Base-by-base conservation (phyloP, 106 monocot genomes). In the Amphibolis antarctica region DNA sequence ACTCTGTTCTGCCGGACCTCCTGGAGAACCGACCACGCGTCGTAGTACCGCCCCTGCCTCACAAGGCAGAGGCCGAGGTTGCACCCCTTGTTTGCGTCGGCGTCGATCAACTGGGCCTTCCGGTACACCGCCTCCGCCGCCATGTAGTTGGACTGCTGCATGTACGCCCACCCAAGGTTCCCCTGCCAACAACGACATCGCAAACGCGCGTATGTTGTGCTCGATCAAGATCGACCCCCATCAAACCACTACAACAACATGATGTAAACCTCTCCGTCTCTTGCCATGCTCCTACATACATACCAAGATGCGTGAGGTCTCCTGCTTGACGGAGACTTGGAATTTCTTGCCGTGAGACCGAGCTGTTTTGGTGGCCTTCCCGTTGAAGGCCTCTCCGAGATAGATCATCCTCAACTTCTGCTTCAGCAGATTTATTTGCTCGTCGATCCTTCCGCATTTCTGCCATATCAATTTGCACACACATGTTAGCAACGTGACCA, bases 111-210 rank as follows among this genome's bases (percentile, higher is more conserved):
- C 68, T 82, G 87, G 21, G 92, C 92, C 61, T 85, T 87, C 2
- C 79, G 21, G 62, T 92, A 92, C 17, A 84, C 92, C 18, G 65
- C 67, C 57, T 92, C 92, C 0, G 92, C 92, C 11, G 84, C 87
- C 3, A 65, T 28, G 24, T 74, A 92, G 67, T 82, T 77, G 43
- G 48, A 51, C 49, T 78, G 74, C 59, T 87, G 87, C 87, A 92
- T 92, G 79, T 84, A 87, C 1, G 87, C 84, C 92, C 92, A 92
- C 0, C 92, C 92, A 10, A 92, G 66, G 56, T 92, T 92, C 0
- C 84, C 86, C 69, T 75, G 67, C 20, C 20, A 7, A 43, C 12
- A 53, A 0, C 57, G 28, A 58, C 18, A 28, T 1, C n/a, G n/a
- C n/a, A n/a, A 18, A 12, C 27, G 14, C 57, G 3, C 12, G 11